Evolutionary conservation across 1,284 basidiomycete species (phyloP).

Genomic region (Ganoderma meredithae): DNA sequence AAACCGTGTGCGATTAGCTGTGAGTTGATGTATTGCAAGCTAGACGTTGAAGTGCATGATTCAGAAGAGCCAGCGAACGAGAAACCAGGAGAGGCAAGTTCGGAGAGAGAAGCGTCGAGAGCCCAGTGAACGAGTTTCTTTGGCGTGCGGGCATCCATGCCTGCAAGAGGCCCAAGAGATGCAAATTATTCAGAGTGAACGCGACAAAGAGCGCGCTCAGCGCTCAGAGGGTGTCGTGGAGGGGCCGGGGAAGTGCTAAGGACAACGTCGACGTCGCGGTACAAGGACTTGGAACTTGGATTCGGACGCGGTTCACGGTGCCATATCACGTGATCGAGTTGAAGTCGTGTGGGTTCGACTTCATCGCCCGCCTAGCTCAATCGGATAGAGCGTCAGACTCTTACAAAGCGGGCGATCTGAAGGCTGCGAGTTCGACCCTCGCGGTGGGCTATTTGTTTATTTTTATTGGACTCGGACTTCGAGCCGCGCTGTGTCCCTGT

Average conservation of each 20-base stretch:
- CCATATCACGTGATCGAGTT: conserved; percentile 10
- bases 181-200: neutral
- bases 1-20: conserved; percentile 87
- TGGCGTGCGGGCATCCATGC: conserved; percentile 32
- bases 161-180: neutral
- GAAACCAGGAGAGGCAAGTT: conserved; percentile 39
- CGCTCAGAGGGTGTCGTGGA: neutral
- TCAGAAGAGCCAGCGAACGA: conserved; percentile 39
- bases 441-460: conserved; percentile 73
- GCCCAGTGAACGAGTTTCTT: conserved; percentile 46
- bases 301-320: conserved; percentile 18
- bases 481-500: too few species aligned
- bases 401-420: conserved; percentile 63
- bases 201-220: too few species aligned
- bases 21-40: conserved; percentile 75
- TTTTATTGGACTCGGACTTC: too few species aligned
- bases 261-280: neutral
- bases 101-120: conserved; percentile 40
- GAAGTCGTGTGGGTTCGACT: neutral
- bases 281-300: too few species aligned
- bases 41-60: conserved; percentile 41
- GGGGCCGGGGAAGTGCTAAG: neutral
- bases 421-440: conserved; percentile 93
- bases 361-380: conserved; percentile 71
- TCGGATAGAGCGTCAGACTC: conserved; percentile 89